Conservation (phyloP, 2,329 filamentous ascomycete species). For the Aspergillus puulaauensis region DNA sequence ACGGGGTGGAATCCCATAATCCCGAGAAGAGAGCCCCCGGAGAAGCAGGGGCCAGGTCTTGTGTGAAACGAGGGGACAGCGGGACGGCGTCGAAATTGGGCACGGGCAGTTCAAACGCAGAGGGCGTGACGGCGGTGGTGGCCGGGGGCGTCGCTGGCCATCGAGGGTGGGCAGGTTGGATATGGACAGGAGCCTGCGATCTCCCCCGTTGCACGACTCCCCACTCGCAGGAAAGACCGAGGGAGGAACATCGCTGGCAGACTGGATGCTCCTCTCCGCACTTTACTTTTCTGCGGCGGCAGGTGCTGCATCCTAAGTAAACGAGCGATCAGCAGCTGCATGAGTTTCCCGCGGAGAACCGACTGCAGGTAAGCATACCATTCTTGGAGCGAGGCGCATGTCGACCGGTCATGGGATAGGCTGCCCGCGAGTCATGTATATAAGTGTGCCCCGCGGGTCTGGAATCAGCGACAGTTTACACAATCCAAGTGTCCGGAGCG, state of each 20-base stretch:
- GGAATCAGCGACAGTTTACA: neutral
- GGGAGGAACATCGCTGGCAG: conserved; percentile 32
- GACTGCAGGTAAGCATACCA: conserved; percentile 22
- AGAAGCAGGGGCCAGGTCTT: conserved; percentile 7
- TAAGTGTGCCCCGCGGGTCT: conserved; percentile 6
- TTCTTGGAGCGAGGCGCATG: conserved; percentile 42
- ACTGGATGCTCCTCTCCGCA: conserved; percentile 35
- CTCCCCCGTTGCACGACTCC: conserved; percentile 28
- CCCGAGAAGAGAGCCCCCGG: conserved; percentile 15
- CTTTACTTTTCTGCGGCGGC: conserved; percentile 37
- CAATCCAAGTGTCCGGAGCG: neutral
- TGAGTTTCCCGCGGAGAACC: conserved; percentile 10
- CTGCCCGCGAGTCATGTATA: conserved; percentile 8
- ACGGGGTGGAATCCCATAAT: conserved; percentile 15
- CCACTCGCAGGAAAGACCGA: conserved; percentile 37
- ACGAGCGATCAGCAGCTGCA: conserved; percentile 4
- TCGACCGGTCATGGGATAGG: conserved; percentile 33
- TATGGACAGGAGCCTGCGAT: conserved; percentile 22
- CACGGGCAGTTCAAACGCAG: conserved; percentile 1
- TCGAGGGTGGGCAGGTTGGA: conserved; percentile 24
- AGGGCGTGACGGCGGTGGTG: neutral
- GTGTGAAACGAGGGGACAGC: conserved; percentile 1
- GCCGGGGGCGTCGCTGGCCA: conserved; percentile 10
- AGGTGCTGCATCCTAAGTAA: conserved; percentile 38
- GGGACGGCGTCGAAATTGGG: conserved; percentile 9